A percentile compares a stretch with the other conserved stretches of the same genome.
These are phyloP conservation scores for Fusarium hainanense DNA, from an alignment of 2,329 filamentous ascomycete genomes.

Conservation along the genomic window DNA sequence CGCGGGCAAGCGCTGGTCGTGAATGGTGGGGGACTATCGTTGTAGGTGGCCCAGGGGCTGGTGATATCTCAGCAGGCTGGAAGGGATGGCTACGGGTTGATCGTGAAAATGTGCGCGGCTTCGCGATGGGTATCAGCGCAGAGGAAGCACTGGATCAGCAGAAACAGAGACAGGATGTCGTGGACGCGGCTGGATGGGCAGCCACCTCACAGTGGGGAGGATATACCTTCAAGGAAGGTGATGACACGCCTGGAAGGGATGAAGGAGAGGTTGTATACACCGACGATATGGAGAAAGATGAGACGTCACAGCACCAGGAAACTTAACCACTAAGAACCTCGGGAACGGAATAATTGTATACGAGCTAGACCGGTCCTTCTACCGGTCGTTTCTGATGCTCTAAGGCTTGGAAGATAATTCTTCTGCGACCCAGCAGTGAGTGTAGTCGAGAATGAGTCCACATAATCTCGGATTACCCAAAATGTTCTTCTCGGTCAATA, in stretches of 20 bases:
- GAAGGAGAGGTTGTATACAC: not conserved
- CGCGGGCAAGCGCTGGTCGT: conserved; percentile 57
- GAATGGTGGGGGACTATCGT: conserved; percentile 70
- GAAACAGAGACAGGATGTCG: conserved; percentile 52
- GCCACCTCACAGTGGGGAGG: conserved; percentile 62
- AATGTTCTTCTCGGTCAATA: not conserved
- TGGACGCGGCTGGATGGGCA: conserved; percentile 59
- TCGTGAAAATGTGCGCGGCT: conserved; percentile 55
- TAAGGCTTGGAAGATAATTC: not conserved
- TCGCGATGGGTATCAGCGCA: conserved; percentile 53
- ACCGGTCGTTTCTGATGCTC: not conserved
- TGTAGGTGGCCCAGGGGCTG: conserved; percentile 55
- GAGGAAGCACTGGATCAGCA: conserved; percentile 60
- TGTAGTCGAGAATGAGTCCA: not conserved
- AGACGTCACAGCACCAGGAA: not conserved
- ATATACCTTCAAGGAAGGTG: conserved; percentile 54
- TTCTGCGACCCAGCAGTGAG: not conserved
- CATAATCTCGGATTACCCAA: not conserved
- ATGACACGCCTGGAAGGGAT: not conserved
- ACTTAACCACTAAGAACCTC: not conserved
- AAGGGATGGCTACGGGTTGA: conserved; percentile 66
- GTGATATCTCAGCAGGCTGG: conserved; percentile 51
- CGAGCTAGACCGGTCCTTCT: not conserved
- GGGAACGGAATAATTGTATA: not conserved
- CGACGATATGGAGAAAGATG: not conserved